phyloP scores from a whole-genome alignment of 1,139 yeast genomes.

The Spathaspora jeffriesii region DNA sequence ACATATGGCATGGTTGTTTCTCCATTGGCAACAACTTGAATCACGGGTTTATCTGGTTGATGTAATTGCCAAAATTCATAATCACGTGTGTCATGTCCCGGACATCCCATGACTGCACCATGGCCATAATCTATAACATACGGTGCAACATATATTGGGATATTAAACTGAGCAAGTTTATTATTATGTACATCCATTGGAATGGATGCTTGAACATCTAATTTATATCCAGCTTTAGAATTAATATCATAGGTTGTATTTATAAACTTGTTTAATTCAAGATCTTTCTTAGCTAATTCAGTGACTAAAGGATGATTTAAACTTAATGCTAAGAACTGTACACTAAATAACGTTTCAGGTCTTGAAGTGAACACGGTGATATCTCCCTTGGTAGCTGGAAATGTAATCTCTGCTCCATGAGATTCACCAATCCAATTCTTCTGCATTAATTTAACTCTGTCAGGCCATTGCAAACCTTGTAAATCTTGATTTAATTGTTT shows the following conservation, averaged over 20 bases:
- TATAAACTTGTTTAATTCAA: conserved; percentile 47
- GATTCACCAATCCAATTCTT: conserved; percentile 92
- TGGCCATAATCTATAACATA: conserved; percentile 87
- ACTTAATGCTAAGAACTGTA: conserved; percentile 81
- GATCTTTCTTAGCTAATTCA: conserved; percentile 32
- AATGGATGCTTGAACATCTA: conserved; percentile 52
- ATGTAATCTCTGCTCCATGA: conserved; percentile 69
- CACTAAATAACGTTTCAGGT: conserved; percentile 83
- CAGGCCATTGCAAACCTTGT: conserved; percentile 74
- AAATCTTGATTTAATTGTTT: conserved; percentile 64
- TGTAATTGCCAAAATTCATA: conserved; percentile 74
- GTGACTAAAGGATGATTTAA: conserved; percentile 64
- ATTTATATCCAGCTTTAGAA: conserved; percentile 64
- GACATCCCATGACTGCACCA: conserved; percentile 98
- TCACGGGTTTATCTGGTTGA: conserved; percentile 43
- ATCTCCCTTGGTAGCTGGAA: conserved; percentile 24
- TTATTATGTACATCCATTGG: conserved; percentile 52
- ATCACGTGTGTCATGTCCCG: conserved; percentile 90
- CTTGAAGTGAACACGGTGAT: conserved; percentile 79
- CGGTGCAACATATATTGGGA: conserved; percentile 90
- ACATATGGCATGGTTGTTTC: conserved; percentile 41
- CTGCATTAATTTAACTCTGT: conserved; percentile 88
- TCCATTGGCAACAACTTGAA: conserved; percentile 41
- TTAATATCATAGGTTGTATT: conserved; percentile 34
- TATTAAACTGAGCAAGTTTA: conserved; percentile 14